Evolutionary conservation across 2,329 filamentous ascomycete species (phyloP), one percentile per base, ranked within the genome.

Genomic region (Tolypocladium amazonense): DNA sequence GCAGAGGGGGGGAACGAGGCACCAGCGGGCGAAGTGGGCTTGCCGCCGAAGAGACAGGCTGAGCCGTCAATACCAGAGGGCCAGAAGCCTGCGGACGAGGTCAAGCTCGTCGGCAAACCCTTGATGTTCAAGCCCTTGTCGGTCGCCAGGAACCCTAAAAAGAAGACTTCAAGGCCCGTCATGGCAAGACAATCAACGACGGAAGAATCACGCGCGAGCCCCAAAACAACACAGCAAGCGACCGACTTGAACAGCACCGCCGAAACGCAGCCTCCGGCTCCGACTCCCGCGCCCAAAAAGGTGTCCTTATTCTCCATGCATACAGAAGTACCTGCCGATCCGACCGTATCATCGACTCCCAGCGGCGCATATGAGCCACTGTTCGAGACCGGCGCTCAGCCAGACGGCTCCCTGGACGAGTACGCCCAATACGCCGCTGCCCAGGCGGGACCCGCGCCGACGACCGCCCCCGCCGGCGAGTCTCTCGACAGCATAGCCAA

Each of bases 91-190:
- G 81, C 81, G n/a, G 78, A 82, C 2, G 84, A 88, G 60, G 81
- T 88, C 20, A 88, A 89, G 73, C 74, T 89, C 18, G 82, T 87
- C 2, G 89, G 89, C 25, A 94, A 92, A 66, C 85, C 91, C 15
- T 84, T 92, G 72, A 89, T 91, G 84, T 97, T 97, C 73, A 89
- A 87, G 70, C 93, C 93, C 4, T 77, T 97, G 43, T 96, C 92
- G 1, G 92, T 97, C 18, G 84, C 87, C 20, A 82, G 90, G 62
- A 90, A 88, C 63, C 81, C 86, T 37, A 83, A 82, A 63, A 91
- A 89, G 75, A 90, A 88, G 75, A 87, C 27, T 20, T 8, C 53
- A 43, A 71, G 73, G 30, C 58, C 67, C 4, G 61, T 60, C 14
- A 63, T 57, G 18, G 59, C 62, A 14, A 67, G 62, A 8, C 58